Evolutionary conservation across 148 eudicot genomes (phyloP).

Genomic region (Heliosperma pusillum): DNA sequence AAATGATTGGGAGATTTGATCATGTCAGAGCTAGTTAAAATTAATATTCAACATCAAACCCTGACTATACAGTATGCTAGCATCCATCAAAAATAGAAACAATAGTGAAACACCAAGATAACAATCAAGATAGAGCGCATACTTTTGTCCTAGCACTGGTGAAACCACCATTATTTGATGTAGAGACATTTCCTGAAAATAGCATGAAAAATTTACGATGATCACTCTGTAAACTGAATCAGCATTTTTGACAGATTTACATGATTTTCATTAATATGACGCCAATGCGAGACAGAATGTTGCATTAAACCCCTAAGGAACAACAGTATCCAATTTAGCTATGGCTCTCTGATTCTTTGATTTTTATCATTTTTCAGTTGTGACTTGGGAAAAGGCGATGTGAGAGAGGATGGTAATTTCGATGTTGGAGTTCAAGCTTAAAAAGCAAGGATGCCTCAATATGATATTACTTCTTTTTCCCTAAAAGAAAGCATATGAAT

Average conservation of each 20-base stretch:
- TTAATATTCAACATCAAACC: not conserved
- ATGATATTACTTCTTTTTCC: too few relatives aligned
- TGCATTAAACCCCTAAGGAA: not conserved
- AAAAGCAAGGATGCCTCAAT: too few relatives aligned
- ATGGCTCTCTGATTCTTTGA: not conserved
- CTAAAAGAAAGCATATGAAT: too few relatives aligned
- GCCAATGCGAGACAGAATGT: not conserved
- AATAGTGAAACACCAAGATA: not conserved
- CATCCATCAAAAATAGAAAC: not conserved
- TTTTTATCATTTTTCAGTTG: too few relatives aligned
- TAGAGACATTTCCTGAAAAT: constrained; percentile 73
- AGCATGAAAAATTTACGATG: not conserved
- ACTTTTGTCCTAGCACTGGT: constrained; percentile 86
- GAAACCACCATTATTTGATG: constrained; percentile 93
- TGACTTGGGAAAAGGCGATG: too few relatives aligned
- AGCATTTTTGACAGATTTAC: not conserved
- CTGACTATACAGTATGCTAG: not conserved
- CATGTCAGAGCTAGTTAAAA: not conserved
- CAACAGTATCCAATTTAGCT: not conserved
- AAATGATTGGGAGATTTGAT: too few relatives aligned
- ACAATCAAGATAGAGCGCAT: constrained; percentile 19
- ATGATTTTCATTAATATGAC: not conserved
- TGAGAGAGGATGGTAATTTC: too few relatives aligned
- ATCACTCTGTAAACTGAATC: not conserved
- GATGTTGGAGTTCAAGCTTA: too few relatives aligned